Evolutionary conservation across 2,329 filamentous ascomycete species (phyloP), one percentile per base, ranked within the genome.

Genomic region (Laburnicola sp.): DNA sequence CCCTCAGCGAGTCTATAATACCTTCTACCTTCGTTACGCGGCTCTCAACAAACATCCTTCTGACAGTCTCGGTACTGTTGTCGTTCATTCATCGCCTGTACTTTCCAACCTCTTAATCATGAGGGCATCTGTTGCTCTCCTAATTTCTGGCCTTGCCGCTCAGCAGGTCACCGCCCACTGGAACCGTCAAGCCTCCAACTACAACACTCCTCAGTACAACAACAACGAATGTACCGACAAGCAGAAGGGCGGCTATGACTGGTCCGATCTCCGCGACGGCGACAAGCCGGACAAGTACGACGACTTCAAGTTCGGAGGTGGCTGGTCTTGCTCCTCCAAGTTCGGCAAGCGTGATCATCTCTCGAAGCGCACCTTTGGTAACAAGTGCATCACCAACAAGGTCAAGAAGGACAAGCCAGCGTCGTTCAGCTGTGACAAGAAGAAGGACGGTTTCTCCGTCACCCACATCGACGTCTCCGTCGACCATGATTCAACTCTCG

Each of bases 221-320:
- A 77, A 90, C 78, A 94, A 94, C 78, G 75, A 86, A 64, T 97
- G 93, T 75, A 84, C 82, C 51, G 71, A 81, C n/a, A 74, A 85
- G 59, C 89, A 95, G 76, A 75, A 81, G 57, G 60, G 66, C 22
- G 91, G 91, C 43, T 94, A 88, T 73, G 77, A 87, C 78, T 97
- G 88, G 83, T 73, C 74, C 25, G 82, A 82, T 58, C 80, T 96
- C 23, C 60, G 60, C 11, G 59, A 66, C 26, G 66, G 62, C 71
- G 57, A 59, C 75, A 31, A 90, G 54, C 32, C 41, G 8, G 47
- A 50, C 31, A 85, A 96, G 74, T 74, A 72, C 58, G 75, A 71
- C 62, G 88, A 85, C 67, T 90, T 93, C 74, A 75, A 80, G 75
- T 75, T 74, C 58, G 76, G 71, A 57, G 83, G 82, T 46, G 88